Base-by-base conservation (phyloP, 192 early-diverging fungal genomes). In the Glomus cerebriforme region DNA sequence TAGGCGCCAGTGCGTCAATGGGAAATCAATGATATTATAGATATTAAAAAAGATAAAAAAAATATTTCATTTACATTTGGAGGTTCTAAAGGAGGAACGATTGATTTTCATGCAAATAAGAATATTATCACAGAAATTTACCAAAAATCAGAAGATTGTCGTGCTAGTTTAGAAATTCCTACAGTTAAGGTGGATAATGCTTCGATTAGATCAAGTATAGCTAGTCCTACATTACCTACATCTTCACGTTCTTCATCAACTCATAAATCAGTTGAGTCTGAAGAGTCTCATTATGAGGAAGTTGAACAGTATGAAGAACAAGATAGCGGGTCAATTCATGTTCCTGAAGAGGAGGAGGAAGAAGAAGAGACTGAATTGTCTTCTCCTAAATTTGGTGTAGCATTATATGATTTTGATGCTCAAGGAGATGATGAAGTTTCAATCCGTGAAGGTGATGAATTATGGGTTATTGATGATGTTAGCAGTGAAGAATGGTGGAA, bases 401-500 rank as follows among this genome's bases (percentile, higher is more conserved):
- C 88, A 22, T 59, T 99, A 60, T 98, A 95, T 73, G 91, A 93
- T 67, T 99, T 98, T 85, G 82, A 91, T 24, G 92, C 94, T 17
- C 87, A 91, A 35, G 92, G 93, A 63, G 89, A 90, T 4, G 97
- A 96, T 74, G 97, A 99, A 85, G 82, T 99, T n/a, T 83, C 87
- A 8, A 95, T 99, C 19, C 75, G 81, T 0, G 96, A 96, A 78
- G 92, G 94, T 73, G 95, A 97, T 67, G 87, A 92, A 34, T 83
- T 99, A 49, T 81, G 95, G 77, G 91, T 98, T 22, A 81, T 96
- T 7, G 96, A 98, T 84, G 87, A 90, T 75, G 91, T 91, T 12
- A 92, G 93, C 67, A 89, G 88, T 39, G 85, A 91, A 7, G 96
- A 97, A 59, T 99, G 98, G 98, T 96, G 94, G 94, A 85, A 84